Percentiles rank a stretch among this genome's conserved stretches.
Conservation (phyloP, 495 filamentous ascomycete genomes). For the Daldinia concentrica region DNA sequence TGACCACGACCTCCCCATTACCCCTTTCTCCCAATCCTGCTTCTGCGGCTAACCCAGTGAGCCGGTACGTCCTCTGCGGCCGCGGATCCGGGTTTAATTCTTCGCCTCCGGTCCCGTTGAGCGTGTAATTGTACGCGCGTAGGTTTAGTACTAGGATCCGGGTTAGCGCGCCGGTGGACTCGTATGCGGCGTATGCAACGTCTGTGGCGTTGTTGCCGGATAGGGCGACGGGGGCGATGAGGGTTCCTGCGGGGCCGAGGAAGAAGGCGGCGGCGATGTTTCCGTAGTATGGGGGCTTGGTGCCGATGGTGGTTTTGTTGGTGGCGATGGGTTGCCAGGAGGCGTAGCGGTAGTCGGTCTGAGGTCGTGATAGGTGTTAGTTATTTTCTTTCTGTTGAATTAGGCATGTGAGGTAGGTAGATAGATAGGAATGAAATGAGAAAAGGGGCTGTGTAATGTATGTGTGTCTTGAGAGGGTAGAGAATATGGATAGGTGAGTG, state of each 20-base stretch:
- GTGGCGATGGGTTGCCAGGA: conserved; percentile 70
- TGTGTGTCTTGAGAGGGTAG: background rate
- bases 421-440: background rate
- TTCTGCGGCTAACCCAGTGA: conserved; percentile 36
- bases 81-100: conserved; percentile 43
- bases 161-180: conserved; percentile 46
- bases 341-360: conserved; percentile 64
- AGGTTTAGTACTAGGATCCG: conserved; percentile 69
- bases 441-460: no score
- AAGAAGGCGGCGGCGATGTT: conserved; percentile 68
- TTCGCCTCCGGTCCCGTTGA: conserved; percentile 50
- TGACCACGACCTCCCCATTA: conserved; percentile 47
- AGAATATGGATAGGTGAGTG: background rate
- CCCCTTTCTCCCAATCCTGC: conserved; percentile 15
- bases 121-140: conserved; percentile 66
- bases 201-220: conserved; percentile 45
- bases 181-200: conserved; percentile 68
- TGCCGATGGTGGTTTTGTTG: conserved; percentile 61
- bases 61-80: conserved; percentile 55
- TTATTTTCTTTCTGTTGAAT: no score
- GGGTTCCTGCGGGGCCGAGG: conserved; percentile 53
- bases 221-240: conserved; percentile 42
- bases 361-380: background rate
- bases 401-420: background rate
- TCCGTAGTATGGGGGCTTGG: conserved; percentile 74